phyloP scores from a whole-genome alignment of 2,329 filamentous ascomycete species.

The Calonectria pseudoreteaudii region DNA sequence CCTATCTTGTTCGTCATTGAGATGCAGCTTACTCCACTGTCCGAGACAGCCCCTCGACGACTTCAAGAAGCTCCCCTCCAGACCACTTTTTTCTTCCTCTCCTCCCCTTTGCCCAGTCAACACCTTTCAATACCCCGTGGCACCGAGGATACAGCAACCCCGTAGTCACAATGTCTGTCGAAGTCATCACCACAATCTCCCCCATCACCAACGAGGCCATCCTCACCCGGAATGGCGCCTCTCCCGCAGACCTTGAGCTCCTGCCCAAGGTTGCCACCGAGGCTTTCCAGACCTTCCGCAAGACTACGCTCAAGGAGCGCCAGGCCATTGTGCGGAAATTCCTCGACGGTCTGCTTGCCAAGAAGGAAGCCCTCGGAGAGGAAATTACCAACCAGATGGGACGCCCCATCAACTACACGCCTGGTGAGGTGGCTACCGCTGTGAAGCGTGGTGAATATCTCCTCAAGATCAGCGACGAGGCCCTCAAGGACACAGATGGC shows the following conservation, averaged over 20 bases:
- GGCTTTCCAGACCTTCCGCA: constrained; percentile 82
- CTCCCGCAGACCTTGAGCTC: constrained; percentile 74
- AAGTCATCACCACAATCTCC: constrained; percentile 83
- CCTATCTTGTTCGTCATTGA: constrained; percentile 32
- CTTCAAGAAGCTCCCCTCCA: constrained; percentile 11
- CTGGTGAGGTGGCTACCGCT: constrained; percentile 86
- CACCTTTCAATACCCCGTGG: not conserved
- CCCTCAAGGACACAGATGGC: constrained; percentile 82
- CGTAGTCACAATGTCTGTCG: constrained; percentile 68
- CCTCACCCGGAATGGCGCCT: constrained; percentile 81
- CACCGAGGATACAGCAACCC: not conserved
- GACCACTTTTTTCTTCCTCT: constrained; percentile 9
- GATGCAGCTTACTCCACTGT: constrained; percentile 38
- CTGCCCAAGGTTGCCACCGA: constrained; percentile 79
- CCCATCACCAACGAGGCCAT: constrained; percentile 89
- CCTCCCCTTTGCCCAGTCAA: not conserved
- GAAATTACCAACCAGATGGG: constrained; percentile 97
- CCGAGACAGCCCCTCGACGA: constrained; percentile 30
- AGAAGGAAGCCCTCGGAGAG: constrained; percentile 82
- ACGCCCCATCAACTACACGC: constrained; percentile 87
- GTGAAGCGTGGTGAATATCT: constrained; percentile 88
- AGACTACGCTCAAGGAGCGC: constrained; percentile 79
- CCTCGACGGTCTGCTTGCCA: constrained; percentile 75
- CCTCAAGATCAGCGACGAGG: constrained; percentile 83
- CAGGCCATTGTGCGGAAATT: constrained; percentile 86